Conservation (phyloP, 2,329 filamentous ascomycete species). For the Lecanosticta acicola region DNA sequence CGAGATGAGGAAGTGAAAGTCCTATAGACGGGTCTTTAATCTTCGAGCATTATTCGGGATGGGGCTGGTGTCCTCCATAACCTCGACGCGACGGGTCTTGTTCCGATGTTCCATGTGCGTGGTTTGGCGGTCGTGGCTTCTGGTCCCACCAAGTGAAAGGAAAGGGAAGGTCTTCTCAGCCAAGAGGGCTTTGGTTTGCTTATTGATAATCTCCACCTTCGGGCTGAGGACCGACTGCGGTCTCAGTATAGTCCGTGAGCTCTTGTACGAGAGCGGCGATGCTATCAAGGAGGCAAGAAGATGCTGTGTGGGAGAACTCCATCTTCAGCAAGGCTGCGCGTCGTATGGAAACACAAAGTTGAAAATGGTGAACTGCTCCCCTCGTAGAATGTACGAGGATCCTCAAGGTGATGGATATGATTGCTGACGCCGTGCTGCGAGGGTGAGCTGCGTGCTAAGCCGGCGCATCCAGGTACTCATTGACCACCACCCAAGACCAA, state of each 20-base stretch:
- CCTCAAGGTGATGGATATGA: not conserved
- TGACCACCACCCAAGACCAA: not conserved
- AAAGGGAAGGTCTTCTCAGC: not conserved
- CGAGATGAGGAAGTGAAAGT: constrained; percentile 5
- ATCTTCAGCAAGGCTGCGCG: no score
- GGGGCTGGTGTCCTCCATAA: constrained; percentile 1
- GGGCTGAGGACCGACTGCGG: not conserved
- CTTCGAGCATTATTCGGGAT: constrained; percentile 9
- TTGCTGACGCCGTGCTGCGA: not conserved
- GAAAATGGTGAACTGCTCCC: not conserved
- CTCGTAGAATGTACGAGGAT: not conserved
- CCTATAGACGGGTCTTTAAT: constrained; percentile 10
- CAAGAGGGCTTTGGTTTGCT: not conserved
- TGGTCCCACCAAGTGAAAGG: not conserved
- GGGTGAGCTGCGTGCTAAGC: not conserved
- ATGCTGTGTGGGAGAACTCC: not conserved
- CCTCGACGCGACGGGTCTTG: constrained; percentile 8
- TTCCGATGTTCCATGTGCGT: constrained; percentile 7
- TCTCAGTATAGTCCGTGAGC: not conserved
- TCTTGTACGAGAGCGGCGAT: not conserved
- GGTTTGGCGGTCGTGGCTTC: not conserved
- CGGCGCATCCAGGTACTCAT: not conserved
- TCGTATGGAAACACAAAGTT: not conserved
- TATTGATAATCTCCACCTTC: not conserved
- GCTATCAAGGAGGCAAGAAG: not conserved